Evolutionary conservation across 1,284 basidiomycete genomes (phyloP).

Genomic region (Nidula niveotomentosa): DNA sequence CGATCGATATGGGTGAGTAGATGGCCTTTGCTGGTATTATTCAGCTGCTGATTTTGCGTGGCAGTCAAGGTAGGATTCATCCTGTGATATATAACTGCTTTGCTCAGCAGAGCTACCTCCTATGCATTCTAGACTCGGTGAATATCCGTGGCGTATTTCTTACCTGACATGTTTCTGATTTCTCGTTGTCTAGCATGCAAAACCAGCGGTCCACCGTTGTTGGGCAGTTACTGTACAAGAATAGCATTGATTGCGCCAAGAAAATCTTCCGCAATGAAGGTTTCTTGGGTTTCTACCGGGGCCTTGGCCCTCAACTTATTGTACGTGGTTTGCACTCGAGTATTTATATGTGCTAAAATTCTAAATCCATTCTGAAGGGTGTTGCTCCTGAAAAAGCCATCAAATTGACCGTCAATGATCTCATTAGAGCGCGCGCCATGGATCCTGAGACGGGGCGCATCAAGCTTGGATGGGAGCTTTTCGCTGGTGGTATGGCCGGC

Average conservation of each 20-base stretch:
- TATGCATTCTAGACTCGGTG: constrained; percentile 13
- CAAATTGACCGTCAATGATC: constrained; percentile 95
- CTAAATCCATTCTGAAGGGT: constrained; percentile 51
- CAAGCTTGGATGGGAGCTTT: constrained; percentile 81
- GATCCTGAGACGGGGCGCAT: constrained; percentile 97
- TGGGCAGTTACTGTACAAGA: constrained; percentile 93
- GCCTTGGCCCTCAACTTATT: constrained; percentile 92
- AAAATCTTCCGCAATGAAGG: constrained; percentile 97
- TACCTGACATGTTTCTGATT: neutral
- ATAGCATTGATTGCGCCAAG: constrained; percentile 90
- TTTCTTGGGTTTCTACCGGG: constrained; percentile 94
- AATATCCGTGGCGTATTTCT: neutral
- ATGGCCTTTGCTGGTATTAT: constrained; percentile 7
- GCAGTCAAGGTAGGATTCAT: constrained; percentile 64
- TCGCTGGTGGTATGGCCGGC: constrained; percentile 93
- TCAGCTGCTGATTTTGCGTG: constrained; percentile 8
- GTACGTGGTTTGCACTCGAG: constrained; percentile 39
- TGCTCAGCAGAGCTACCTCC: neutral
- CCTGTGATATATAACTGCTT: constrained; percentile 4
- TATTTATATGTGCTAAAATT: too few species aligned
- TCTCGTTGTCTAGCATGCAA: constrained; percentile 71
- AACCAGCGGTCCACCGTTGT: constrained; percentile 96
- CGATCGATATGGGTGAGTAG: constrained; percentile 86
- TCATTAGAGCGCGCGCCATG: constrained; percentile 81
- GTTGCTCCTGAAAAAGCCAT: constrained; percentile 99